Base-by-base conservation (phyloP, 2,329 filamentous ascomycete genomes). In the Ciborinia camelliae region DNA sequence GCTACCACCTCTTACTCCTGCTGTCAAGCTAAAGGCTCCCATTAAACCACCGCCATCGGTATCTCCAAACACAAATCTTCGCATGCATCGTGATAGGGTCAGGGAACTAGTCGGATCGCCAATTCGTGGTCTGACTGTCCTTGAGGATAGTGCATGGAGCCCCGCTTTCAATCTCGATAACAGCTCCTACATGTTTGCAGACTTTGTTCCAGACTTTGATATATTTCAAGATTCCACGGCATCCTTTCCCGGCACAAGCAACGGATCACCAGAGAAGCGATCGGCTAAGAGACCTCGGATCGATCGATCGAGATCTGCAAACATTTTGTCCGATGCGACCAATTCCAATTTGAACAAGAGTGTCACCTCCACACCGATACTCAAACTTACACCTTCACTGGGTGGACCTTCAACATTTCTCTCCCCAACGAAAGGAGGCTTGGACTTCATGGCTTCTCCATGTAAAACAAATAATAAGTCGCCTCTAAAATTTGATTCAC, bases 51-150 rank as follows among this genome's bases (percentile, higher is more conserved):
- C 84, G 32, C 82, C 90, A 62, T 97, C 94, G 0, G 89, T 91
- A 23, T 98, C 94, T 18, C 94, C 95, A 2, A 96, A 95, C 74
- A 97, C 94, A 12, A 97, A 96, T 73, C 83, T 98, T 26, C 88
- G 89, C 65, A 87, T 95, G 70, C 95, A 98, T 75, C 90, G 94
- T 63, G 88, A 94, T 73, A 89, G 87, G 69, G 91, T 98, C 68
- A 84, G 85, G 66, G 85, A 90, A 70, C 86, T 97, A 81, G 86
- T 96, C 52, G 90, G 91, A 64, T 95, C 91, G 6, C 92, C 92
- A 20, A 82, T 86, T 61, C 86, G 86, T 70, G 82, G 74, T 53
- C 73, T 82, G 51, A 81, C 79, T 67, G 79, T 80, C 68, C 75
- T 86, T 57, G 79, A 81, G 20, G 83, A 86, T 37, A 76, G 79